These are phyloP conservation scores for Phytophthora ohioensis DNA, from an alignment of 352 stramenopile genomes.

Conservation along the genomic window DNA sequence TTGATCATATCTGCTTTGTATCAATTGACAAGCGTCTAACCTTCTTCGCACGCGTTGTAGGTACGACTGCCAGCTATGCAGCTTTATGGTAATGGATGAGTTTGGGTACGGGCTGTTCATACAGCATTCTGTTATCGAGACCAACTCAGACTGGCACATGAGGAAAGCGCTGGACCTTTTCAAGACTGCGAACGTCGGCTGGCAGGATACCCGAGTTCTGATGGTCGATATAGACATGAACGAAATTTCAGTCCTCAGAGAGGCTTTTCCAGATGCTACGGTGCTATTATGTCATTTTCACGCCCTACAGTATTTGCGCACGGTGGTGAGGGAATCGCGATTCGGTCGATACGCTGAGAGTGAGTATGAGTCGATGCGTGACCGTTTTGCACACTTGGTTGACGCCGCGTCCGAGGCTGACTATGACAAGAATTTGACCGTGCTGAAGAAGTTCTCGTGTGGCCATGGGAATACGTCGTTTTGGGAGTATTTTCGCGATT, in stretches of 20 bases:
- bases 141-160: conserved; percentile 7
- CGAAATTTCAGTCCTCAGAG: not conserved
- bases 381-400: not conserved
- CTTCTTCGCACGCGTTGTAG: not conserved
- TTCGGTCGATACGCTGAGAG: not conserved
- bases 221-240: conserved; percentile 13
- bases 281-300: not conserved
- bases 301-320: not conserved
- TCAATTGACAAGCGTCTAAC: not conserved
- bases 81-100: not conserved
- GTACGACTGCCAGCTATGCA: conserved; percentile 4
- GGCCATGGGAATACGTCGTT: not conserved
- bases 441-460: not conserved
- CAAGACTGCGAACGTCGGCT: not conserved
- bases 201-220: not conserved
- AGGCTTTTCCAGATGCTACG: not conserved
- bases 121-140: conserved; percentile 5
- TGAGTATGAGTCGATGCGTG: not conserved
- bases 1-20: not conserved
- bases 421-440: not conserved
- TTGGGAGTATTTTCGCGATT: too few species aligned
- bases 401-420: not conserved
- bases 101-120: conserved; percentile 1
- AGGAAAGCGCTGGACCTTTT: not conserved
- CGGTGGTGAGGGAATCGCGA: not conserved